Base-by-base conservation (phyloP, 192 early-diverging fungal genomes). In the Dispira simplex region DNA sequence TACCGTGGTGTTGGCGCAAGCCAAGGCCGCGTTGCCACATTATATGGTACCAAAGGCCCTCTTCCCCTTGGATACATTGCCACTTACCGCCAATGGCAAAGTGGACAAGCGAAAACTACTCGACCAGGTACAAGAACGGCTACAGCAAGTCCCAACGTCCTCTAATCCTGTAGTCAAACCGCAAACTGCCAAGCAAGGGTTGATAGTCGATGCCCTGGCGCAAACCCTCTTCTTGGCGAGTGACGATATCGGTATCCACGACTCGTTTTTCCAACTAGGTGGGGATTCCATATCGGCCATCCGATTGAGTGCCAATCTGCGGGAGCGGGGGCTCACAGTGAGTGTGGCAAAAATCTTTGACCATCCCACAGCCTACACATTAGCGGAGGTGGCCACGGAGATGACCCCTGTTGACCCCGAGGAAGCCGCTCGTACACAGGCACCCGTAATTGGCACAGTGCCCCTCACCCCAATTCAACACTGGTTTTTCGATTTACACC, bases 391-490 rank as follows among this genome's bases (percentile, higher is more conserved):
- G 25, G 25, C 28, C 8, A 56, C 16, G 54, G 32, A 39, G 32
- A 6, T 39, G 32, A 39, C 32, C 32, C 32, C 32, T 6, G 32
- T 39, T 39, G 32, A 39, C 6, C 32, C 32, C 32, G 32, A 39
- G 32, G 32, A 39, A 39, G 32, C 32, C 32, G 32, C 32, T 39
- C 32, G 21, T 27, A 14, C n/a, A 5, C 55, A 57, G 55, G 25
- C 26, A 20, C 55, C n/a, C 1, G 55, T 27, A 20, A 21, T 14
- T 1, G 55, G 55, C 13, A 13, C n/a, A 3, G 55, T 57, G 26
- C 55, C 55, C 55, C 25, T 57, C n/a, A 57, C 55, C 13, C 55
- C 55, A 16, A 57, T 57, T 26, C 55, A 57, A 20, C 55, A 57
- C 12, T 57, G 55, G 55, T 57, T 57, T 26, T 57, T 27, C 25